Base-by-base conservation (phyloP, 768 basidiomycete genomes). In the Leccinum subgranulosum region DNA sequence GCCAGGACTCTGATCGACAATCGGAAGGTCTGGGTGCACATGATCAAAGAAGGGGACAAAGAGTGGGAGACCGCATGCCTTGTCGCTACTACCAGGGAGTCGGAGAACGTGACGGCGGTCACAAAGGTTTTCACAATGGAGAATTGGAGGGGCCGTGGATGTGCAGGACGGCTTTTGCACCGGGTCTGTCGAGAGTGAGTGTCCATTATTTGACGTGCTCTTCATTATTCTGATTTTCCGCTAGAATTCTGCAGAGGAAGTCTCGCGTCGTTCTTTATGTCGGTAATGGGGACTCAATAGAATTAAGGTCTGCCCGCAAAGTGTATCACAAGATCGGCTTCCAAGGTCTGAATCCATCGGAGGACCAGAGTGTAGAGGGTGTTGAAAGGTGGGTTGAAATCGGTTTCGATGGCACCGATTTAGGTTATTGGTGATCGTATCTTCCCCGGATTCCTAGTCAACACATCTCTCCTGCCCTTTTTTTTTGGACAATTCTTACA, bases 321-420 rank as follows among this genome's bases (percentile, higher is more conserved):
- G 82, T 88, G 3, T 92, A 91, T 65, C 65, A 75, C 48, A 80
- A 78, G 2, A 82, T 90, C 15, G 90, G 89, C 3, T 92, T 92
- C 60, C 69, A 74, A 17, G 88, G 86, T 6, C 73, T 88, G 15
- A 69, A 60, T 15, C 8, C 34, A 59, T 50, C 63, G 9, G 62
- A 61, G 27, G 68, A 57, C 12, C 60, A 66, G 15, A 59, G 66
- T 3, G 75, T 76, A 2, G 75, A 79, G n/a, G 79, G 77, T 6
- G 77, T 81, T 3, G 77, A 79, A 33, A 66, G 72, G 15, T 90
- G 85, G 85, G 60, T 84, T 6, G 88, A 90, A 56, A 71, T 86
- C 51, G 88, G 88, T 9, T 89, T 88, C 55, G 77, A 83, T 69
- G 23, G 55, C 59, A 17, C 51, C 55, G 60, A 72, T 3, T 75